A percentile compares a stretch with the other conserved stretches of the same genome.
phyloP scores from a whole-genome alignment of 345 rosid species.

The Stellera chamaejasme region DNA sequence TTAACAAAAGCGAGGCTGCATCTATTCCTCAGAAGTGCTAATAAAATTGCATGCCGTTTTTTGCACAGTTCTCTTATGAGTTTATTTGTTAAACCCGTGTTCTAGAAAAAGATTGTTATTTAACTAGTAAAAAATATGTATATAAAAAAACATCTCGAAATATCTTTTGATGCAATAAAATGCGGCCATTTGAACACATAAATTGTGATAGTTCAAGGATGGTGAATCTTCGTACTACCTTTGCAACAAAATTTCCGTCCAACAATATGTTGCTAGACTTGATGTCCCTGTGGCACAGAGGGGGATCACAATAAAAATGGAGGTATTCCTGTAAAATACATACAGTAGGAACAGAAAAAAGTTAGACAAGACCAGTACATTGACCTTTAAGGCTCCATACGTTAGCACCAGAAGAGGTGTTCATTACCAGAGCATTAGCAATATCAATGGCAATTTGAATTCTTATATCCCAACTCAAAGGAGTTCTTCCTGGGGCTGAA shows the following conservation, averaged over 20 bases:
- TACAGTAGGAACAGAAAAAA: conserved; percentile 2
- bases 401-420: not conserved
- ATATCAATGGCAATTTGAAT: conserved; percentile 86
- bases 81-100: too few species aligned
- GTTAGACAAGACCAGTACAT: not conserved
- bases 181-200: not conserved
- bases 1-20: too few species aligned
- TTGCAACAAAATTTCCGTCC: conserved; percentile 80
- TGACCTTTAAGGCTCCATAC: conserved; percentile 5
- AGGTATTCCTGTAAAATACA: conserved; percentile 69
- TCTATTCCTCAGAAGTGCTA: too few species aligned
- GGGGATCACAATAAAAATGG: conserved; percentile 94
- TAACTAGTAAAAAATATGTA: too few species aligned
- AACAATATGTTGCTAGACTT: conserved; percentile 95
- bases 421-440: conserved; percentile 90
- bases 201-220: too few species aligned
- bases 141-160: too few species aligned
- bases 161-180: not conserved
- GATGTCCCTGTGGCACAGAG: conserved; percentile 93
- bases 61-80: not conserved
- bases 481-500: conserved; percentile 51
- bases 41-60: too few species aligned
- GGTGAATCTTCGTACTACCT: conserved; percentile 32
- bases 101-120: too few species aligned
- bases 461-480: conserved; percentile 79